Conservation (phyloP, 176 grass and related monocot species). For the Zea mays region DNA sequence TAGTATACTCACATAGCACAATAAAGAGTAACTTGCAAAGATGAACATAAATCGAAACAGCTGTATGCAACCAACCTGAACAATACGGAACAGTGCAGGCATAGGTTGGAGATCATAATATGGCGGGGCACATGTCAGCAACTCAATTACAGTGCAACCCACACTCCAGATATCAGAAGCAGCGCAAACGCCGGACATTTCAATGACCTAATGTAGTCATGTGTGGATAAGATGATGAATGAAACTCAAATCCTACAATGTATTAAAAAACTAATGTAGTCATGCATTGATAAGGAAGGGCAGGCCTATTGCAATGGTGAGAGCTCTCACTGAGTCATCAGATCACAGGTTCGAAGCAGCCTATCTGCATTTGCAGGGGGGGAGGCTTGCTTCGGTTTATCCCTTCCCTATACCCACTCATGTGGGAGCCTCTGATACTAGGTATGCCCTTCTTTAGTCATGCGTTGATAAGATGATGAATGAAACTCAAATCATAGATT, state of each 20-base stretch:
- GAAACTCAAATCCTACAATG: slow-evolving; percentile 19
- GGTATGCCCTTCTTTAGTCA: too few species aligned
- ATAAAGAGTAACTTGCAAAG: slow-evolving; percentile 17
- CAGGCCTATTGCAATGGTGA: too few species aligned
- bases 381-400: too few species aligned
- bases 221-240: slow-evolving; percentile 9
- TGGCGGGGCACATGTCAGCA: slow-evolving; percentile 92
- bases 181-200: slow-evolving; percentile 96
- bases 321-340: too few species aligned
- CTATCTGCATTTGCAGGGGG: too few species aligned
- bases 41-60: slow-evolving; percentile 19
- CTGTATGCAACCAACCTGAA: slow-evolving; percentile 63
- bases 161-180: slow-evolving; percentile 99
- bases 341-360: too few species aligned
- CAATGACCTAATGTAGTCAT: slow-evolving; percentile 70
- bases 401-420: too few species aligned
- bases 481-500: slow-evolving; percentile 9
- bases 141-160: slow-evolving; percentile 97
- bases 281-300: too few species aligned
- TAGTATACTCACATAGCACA: not conserved
- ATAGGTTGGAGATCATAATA: slow-evolving; percentile 99
- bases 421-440: too few species aligned
- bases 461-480: slow-evolving; percentile 8
- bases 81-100: slow-evolving; percentile 99
- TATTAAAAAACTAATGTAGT: slow-evolving; percentile 50